These are phyloP conservation scores for Boletus tylopilopsis DNA, from an alignment of 768 basidiomycete genomes.

Conservation along the genomic window DNA sequence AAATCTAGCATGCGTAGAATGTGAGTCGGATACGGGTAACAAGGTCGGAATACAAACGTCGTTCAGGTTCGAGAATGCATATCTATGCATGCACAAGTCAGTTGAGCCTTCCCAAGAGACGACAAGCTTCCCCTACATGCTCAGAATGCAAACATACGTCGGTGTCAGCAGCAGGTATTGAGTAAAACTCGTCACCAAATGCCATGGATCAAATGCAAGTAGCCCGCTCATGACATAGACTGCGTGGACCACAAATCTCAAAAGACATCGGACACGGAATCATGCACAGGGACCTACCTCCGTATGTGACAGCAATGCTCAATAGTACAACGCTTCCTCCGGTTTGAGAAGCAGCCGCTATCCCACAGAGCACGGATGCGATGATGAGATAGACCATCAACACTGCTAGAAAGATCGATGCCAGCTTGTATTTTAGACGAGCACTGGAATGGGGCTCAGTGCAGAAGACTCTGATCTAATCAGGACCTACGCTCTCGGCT, in stretches of 20 bases:
- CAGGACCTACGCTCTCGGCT: slow-evolving; percentile 65
- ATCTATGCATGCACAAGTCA: slow-evolving; percentile 46
- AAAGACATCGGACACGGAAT: not conserved
- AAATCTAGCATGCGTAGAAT: slow-evolving; percentile 49
- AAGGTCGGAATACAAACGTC: slow-evolving; percentile 45
- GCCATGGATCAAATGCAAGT: slow-evolving; percentile 93
- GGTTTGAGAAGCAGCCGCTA: slow-evolving; percentile 66
- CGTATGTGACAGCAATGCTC: slow-evolving; percentile 83
- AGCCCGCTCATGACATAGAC: slow-evolving; percentile 76
- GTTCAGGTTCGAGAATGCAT: slow-evolving; percentile 82
- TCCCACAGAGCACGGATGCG: slow-evolving; percentile 76
- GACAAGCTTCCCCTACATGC: slow-evolving; percentile 50
- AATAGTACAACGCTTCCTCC: slow-evolving; percentile 74
- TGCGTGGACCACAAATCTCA: slow-evolving; percentile 22
- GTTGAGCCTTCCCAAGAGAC: not conserved
- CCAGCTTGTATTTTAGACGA: slow-evolving; percentile 70
- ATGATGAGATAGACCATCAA: slow-evolving; percentile 83
- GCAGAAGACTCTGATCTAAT: not conserved
- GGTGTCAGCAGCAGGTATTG: slow-evolving; percentile 88
- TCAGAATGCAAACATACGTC: slow-evolving; percentile 71
- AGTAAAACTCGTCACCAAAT: slow-evolving; percentile 86
- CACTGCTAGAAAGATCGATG: slow-evolving; percentile 67
- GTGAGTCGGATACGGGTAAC: slow-evolving; percentile 10
- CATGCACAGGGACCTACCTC: slow-evolving; percentile 42
- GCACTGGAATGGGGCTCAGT: slow-evolving; percentile 15